phyloP scores from a whole-genome alignment of 2,329 filamentous ascomycete genomes.

The Ophiosphaerella narmari region DNA sequence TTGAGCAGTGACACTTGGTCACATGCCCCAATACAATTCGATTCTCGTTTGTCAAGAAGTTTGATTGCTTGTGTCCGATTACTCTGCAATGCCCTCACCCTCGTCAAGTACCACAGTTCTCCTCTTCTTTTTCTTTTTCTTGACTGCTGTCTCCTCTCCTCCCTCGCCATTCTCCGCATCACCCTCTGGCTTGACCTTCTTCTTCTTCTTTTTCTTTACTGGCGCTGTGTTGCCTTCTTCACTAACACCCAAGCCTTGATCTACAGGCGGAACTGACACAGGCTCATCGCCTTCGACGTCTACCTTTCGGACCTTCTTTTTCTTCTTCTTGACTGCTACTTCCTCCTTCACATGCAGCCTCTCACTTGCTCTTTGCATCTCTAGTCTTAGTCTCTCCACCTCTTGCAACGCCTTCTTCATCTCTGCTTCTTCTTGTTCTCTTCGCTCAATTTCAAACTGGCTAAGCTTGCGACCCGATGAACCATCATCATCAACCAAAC shows the following conservation, averaged over 20 bases:
- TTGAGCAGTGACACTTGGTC: constrained; percentile 3
- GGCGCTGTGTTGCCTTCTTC: constrained; percentile 14
- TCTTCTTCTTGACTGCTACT: constrained; percentile 66
- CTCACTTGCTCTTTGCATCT: constrained; percentile 86
- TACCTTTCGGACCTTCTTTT: constrained; percentile 52
- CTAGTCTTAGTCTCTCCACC: constrained; percentile 81
- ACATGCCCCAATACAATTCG: constrained; percentile 6
- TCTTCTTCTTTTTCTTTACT: constrained; percentile 50
- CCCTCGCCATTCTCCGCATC: constrained; percentile 17
- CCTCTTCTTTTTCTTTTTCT: constrained; percentile 51
- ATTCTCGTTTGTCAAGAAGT: constrained; percentile 1
- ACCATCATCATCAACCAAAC: constrained; percentile 62
- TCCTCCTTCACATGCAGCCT: constrained; percentile 72
- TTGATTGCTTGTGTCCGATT: constrained; percentile 7
- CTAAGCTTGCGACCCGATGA: constrained; percentile 28
- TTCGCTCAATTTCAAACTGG: constrained; percentile 65
- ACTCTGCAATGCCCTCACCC: constrained; percentile 14
- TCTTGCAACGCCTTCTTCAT: constrained; percentile 88
- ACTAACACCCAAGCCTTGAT: constrained; percentile 6
- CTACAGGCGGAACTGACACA: constrained; percentile 50
- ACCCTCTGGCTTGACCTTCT: constrained; percentile 42
- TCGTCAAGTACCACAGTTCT: constrained; percentile 42
- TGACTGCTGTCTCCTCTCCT: constrained; percentile 38
- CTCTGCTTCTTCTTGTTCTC: constrained; percentile 79
- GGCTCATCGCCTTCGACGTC: constrained; percentile 61